Evolutionary conservation across 306 rosid genomes (phyloP).

Genomic region (Quercus gilva): DNA sequence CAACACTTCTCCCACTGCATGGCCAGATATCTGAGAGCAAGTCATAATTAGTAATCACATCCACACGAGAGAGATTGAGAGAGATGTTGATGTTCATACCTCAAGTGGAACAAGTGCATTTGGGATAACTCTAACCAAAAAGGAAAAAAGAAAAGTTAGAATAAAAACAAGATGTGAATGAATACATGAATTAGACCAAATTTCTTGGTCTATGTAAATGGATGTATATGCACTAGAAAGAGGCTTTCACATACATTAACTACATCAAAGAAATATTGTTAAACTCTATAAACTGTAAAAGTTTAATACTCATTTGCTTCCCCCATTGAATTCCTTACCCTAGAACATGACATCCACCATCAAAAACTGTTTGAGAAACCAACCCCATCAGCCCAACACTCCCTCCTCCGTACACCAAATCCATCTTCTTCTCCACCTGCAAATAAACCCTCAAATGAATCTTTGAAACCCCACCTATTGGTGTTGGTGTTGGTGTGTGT

Average conservation of each 20-base stretch:
- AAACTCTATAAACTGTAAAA: not conserved
- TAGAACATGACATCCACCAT: constrained; percentile 31
- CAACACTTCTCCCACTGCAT: constrained; percentile 25
- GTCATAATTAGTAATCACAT: not conserved
- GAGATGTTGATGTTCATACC: not conserved
- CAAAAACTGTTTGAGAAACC: constrained; percentile 23
- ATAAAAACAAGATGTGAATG: not conserved
- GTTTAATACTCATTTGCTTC: not conserved
- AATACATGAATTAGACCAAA: not conserved
- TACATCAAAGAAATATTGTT: not conserved
- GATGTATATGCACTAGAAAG: not conserved
- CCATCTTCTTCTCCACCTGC: constrained; percentile 31
- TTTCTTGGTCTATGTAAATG: not conserved
- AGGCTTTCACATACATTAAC: not conserved
- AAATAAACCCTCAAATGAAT: not conserved
- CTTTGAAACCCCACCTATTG: not conserved
- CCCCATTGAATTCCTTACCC: constrained; percentile 21
- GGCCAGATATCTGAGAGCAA: constrained; percentile 23
- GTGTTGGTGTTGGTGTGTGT: not conserved
- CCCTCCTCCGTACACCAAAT: constrained; percentile 35
- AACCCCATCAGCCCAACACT: constrained; percentile 28
- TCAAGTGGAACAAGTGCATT: constrained; percentile 26
- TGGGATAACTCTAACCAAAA: constrained; percentile 28
- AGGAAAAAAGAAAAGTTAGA: not conserved
- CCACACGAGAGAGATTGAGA: not conserved